These are phyloP conservation scores for Persicaria tinctoria DNA, from an alignment of 148 eudicot genomes.

Conservation along the genomic window DNA sequence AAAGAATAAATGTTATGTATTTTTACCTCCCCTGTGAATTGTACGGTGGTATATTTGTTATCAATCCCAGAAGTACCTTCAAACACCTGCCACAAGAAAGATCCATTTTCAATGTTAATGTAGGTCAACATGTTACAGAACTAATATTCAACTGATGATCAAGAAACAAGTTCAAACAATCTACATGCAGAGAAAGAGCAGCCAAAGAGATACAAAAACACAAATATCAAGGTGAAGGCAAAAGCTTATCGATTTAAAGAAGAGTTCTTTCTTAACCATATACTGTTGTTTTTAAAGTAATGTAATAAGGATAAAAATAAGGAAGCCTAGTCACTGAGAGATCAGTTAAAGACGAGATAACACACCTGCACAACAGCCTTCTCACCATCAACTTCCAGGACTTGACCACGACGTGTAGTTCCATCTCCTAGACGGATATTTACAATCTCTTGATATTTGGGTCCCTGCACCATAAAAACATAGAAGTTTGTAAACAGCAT, in stretches of 20 bases:
- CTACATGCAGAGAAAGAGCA: not conserved
- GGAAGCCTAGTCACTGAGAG: not conserved
- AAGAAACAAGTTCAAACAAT: not conserved
- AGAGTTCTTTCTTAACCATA: not conserved
- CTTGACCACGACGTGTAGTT: conserved; percentile 70
- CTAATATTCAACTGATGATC: no score
- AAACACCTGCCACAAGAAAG: conserved; percentile 43
- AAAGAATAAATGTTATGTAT: not conserved
- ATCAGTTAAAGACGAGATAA: not conserved
- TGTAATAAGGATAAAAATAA: not conserved
- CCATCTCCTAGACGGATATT: conserved; percentile 84
- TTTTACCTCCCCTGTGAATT: conserved; percentile 73
- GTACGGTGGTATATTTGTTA: conserved; percentile 75
- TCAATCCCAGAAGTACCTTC: conserved; percentile 89
- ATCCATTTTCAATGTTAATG: not conserved
- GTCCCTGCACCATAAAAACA: conserved; percentile 40
- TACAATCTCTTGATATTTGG: conserved; percentile 74
- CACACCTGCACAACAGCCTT: conserved; percentile 79
- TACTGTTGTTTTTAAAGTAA: not conserved
- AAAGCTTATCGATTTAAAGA: not conserved
- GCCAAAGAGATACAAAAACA: not conserved
- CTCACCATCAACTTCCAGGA: conserved; percentile 82
- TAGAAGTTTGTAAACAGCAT: not conserved
- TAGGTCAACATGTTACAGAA: not conserved
- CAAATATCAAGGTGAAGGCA: not conserved